These are phyloP conservation scores for Pichia sp. DNA, from an alignment of 1,139 yeast genomes.

Conservation along the genomic window DNA sequence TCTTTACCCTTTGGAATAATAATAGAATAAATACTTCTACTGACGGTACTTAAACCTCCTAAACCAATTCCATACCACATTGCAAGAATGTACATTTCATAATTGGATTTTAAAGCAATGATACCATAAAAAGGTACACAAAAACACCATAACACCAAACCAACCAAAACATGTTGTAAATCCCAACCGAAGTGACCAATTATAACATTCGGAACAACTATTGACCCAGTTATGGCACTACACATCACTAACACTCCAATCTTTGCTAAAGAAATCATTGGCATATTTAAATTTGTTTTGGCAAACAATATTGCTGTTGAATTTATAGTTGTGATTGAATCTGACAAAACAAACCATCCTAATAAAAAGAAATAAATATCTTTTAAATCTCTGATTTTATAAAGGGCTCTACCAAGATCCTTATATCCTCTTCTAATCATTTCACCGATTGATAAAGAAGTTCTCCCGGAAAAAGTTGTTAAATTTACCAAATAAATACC, in stretches of 20 bases:
- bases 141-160: slow-evolving; percentile 52
- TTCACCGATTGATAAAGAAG: background rate
- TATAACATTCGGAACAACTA: slow-evolving; percentile 43
- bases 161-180: slow-evolving; percentile 42
- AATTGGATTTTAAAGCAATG: slow-evolving; percentile 41
- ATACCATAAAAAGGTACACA: slow-evolving; percentile 63
- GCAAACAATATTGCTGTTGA: slow-evolving; percentile 70
- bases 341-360: slow-evolving; percentile 68
- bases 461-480: slow-evolving; percentile 5
- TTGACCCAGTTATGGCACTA: slow-evolving; percentile 59
- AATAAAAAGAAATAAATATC: slow-evolving; percentile 55
- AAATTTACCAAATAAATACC: slow-evolving; percentile 36
- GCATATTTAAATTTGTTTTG: slow-evolving; percentile 57
- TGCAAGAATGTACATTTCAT: slow-evolving; percentile 60
- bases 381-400: slow-evolving; percentile 47
- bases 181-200: slow-evolving; percentile 36
- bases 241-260: slow-evolving; percentile 57
- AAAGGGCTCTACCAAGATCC: slow-evolving; percentile 45
- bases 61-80: slow-evolving; percentile 65
- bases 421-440: slow-evolving; percentile 44
- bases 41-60: slow-evolving; percentile 61
- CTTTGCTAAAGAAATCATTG: slow-evolving; percentile 51
- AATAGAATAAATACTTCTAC: slow-evolving; percentile 56
- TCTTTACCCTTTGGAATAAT: slow-evolving; percentile 66
- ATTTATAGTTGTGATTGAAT: slow-evolving; percentile 64